Evolutionary conservation across 306 rosid genomes (phyloP).

Genomic region (Castanea sativa): DNA sequence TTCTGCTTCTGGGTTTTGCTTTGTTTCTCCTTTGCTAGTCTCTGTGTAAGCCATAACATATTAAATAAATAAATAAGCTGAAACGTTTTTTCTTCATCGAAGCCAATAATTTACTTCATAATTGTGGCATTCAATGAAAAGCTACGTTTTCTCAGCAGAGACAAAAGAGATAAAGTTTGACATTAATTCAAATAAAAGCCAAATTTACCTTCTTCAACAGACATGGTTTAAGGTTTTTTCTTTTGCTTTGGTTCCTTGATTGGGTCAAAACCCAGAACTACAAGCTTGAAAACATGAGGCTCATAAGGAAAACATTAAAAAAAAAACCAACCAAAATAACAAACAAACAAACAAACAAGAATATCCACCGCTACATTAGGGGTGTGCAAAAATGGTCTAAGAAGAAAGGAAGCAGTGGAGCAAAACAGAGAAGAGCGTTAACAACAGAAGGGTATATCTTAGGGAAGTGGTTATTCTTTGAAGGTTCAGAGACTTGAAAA

Average conservation of each 20-base stretch:
- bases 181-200: not conserved
- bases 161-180: not conserved
- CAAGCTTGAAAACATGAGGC: slow-evolving; percentile 18
- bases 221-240: slow-evolving; percentile 19
- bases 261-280: slow-evolving; percentile 18
- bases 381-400: not conserved
- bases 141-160: not conserved
- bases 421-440: slow-evolving; percentile 9
- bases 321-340: not conserved
- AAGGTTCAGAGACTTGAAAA: slow-evolving; percentile 22
- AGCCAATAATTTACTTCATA: not conserved
- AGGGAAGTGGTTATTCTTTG: slow-evolving; percentile 58
- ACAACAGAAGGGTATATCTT: slow-evolving; percentile 38
- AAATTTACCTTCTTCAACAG: slow-evolving; percentile 50
- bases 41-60: slow-evolving; percentile 11
- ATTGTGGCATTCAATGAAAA: too few species aligned
- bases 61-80: not conserved
- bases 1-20: slow-evolving; percentile 38
- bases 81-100: not conserved
- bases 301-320: not conserved
- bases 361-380: slow-evolving; percentile 23
- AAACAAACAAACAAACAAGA: slow-evolving; percentile 9
- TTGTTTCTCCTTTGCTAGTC: slow-evolving; percentile 10
- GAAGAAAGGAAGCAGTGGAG: slow-evolving; percentile 7
- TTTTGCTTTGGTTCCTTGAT: slow-evolving; percentile 2